These are phyloP conservation scores for Coemansia umbellata DNA, from an alignment of 192 early-diverging fungal genomes.

Conservation along the genomic window DNA sequence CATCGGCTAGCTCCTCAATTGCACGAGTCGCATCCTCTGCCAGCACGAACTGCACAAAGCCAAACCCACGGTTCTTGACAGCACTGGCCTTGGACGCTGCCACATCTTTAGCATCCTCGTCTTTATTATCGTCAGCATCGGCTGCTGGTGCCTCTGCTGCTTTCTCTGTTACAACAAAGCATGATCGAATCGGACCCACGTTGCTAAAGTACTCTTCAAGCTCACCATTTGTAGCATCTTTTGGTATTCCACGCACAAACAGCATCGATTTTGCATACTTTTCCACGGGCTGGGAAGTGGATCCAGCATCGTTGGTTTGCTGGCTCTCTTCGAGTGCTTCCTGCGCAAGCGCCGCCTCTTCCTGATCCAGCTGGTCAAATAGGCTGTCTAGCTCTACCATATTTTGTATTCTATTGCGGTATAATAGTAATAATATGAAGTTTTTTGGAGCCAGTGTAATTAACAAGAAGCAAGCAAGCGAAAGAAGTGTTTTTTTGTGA, in stretches of 20 bases:
- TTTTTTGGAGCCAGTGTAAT: too few species aligned
- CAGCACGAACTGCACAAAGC: conserved; percentile 81
- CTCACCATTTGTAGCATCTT: conserved; percentile 72
- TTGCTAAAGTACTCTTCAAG: conserved; percentile 87
- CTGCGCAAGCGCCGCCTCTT: conserved; percentile 11
- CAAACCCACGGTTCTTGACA: conserved; percentile 74
- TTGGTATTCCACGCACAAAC: conserved; percentile 87
- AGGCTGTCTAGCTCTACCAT: conserved; percentile 72
- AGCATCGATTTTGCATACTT: conserved; percentile 64
- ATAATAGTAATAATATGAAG: too few species aligned
- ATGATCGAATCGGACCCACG: conserved; percentile 82
- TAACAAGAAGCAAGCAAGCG: too few species aligned
- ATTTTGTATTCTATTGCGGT: not conserved
- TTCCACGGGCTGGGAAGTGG: conserved; percentile 18
- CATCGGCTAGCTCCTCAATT: conserved; percentile 66
- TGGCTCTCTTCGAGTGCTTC: conserved; percentile 3
- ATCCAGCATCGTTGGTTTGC: conserved; percentile 1
- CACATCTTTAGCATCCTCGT: conserved; percentile 23
- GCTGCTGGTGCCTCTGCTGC: conserved; percentile 22
- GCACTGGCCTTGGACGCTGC: conserved; percentile 1
- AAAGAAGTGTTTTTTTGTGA: too few species aligned
- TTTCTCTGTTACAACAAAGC: conserved; percentile 79
- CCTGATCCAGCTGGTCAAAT: conserved; percentile 78
- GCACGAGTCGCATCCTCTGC: conserved; percentile 63
- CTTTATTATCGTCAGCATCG: conserved; percentile 6